Evolutionary conservation across 2,329 filamentous ascomycete species (phyloP).

Genomic region (Fusarium aywerte): DNA sequence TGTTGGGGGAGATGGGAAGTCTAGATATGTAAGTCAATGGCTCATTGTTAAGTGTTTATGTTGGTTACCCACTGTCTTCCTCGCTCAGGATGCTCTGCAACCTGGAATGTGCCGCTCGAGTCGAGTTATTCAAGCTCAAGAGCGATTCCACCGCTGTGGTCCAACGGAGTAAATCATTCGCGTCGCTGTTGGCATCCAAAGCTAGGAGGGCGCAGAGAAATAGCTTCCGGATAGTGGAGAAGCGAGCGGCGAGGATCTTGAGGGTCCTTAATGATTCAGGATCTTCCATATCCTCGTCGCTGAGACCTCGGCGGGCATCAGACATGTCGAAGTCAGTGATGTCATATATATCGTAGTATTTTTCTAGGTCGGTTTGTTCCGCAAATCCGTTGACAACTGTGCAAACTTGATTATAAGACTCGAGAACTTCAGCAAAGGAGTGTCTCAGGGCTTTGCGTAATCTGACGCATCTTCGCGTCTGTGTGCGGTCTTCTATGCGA

Average conservation of each 20-base stretch:
- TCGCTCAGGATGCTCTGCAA: constrained; percentile 78
- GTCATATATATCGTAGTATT: constrained; percentile 91
- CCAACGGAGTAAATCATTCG: constrained; percentile 82
- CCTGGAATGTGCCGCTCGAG: constrained; percentile 70
- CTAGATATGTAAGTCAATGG: constrained; percentile 48
- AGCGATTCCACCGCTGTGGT: constrained; percentile 81
- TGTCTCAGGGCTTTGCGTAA: constrained; percentile 80
- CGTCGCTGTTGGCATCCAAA: constrained; percentile 82
- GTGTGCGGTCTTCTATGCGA: constrained; percentile 84
- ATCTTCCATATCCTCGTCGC: constrained; percentile 78
- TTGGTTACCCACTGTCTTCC: constrained; percentile 74
- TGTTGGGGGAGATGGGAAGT: constrained; percentile 64
- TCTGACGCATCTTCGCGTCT: constrained; percentile 81
- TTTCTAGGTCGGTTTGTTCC: constrained; percentile 84
- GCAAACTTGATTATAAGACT: constrained; percentile 77
- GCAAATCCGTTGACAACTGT: constrained; percentile 76
- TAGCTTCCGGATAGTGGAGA: constrained; percentile 83
- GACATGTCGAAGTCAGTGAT: constrained; percentile 78
- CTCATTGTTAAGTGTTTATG: background rate
- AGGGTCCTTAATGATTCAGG: constrained; percentile 80
- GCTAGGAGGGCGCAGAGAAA: constrained; percentile 90
- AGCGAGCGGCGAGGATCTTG: constrained; percentile 82
- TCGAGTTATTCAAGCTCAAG: constrained; percentile 69
- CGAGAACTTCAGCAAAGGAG: constrained; percentile 75
- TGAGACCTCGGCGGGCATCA: constrained; percentile 73